Evolutionary conservation across 495 filamentous ascomycete species (phyloP).

Genomic region (Podospora anserina): DNA sequence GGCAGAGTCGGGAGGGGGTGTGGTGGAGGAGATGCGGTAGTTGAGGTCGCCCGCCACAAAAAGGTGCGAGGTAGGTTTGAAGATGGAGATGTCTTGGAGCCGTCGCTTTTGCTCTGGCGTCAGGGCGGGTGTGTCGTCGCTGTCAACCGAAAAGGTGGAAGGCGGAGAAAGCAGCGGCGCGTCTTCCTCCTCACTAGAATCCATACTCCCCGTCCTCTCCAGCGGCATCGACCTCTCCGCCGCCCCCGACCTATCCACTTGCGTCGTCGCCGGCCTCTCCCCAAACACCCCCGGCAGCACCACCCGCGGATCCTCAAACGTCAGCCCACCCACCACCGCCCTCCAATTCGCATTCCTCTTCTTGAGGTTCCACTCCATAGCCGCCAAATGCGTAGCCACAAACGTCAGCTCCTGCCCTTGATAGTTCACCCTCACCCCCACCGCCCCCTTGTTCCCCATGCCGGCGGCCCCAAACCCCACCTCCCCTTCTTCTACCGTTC

Average conservation of each 20-base stretch:
- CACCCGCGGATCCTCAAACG: constrained; percentile 57
- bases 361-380: constrained; percentile 69
- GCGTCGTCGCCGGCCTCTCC: constrained; percentile 17
- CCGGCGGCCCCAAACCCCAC: constrained; percentile 77
- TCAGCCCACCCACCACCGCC: constrained; percentile 70
- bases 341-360: constrained; percentile 83
- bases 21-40: constrained; percentile 70
- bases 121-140: background rate
- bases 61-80: constrained; percentile 68
- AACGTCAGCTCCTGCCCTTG: constrained; percentile 65
- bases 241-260: background rate
- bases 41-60: constrained; percentile 92
- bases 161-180: constrained; percentile 3
- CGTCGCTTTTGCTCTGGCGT: constrained; percentile 13
- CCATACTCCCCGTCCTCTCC: background rate
- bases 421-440: constrained; percentile 62
- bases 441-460: constrained; percentile 95
- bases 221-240: background rate
- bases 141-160: background rate
- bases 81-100: constrained; percentile 55
- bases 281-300: constrained; percentile 25
- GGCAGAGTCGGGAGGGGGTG: constrained; percentile 51
- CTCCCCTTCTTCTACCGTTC: constrained; percentile 63
- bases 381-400: constrained; percentile 82
- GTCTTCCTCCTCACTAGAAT: constrained; percentile 10